Base-by-base conservation (phyloP, 2,329 filamentous ascomycete species). In the Diatrype stigma region DNA sequence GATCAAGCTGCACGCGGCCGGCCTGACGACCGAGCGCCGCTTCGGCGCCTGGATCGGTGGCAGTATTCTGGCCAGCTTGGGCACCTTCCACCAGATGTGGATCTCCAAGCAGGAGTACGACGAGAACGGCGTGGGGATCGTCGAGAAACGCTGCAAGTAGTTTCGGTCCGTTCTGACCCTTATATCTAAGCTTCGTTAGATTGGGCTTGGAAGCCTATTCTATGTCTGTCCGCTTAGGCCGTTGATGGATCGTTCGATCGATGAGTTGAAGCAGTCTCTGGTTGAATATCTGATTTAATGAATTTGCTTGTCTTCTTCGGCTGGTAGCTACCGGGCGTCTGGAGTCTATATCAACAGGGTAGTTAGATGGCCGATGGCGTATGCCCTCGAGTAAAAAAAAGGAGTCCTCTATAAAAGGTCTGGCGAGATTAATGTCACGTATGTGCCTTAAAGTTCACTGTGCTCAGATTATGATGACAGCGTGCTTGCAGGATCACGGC, bases 31-130 rank as follows among this genome's bases (percentile, higher is more conserved):
- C 35, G 95, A 99, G 78, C 78, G 95, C 49, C 87, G 91, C 58
- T 97, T 96, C 70, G 92, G 90, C 21, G 86, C 89, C 46, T 99
- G 94, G 93, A 91, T 99, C 60, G 94, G 95, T 45, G 94, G 94
- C 44, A 96, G 91, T 71, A 96, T 99, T 61, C 76, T 99, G 60
- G 92, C 90, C 6, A 96, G 92, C 70, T 71, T 99, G 73, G 95
- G 95, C 10, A 96, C 92, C 14, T 99, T 99, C 73, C 94, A 99
- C 74, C 94, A 99, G 76, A 93, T 99, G 88, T 99, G 94, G 94
- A 95, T 99, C 62, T 93, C 87, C 22, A 90, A 85, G 71, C 96
- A 96, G 77, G 94, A 99, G 75, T 97, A 96, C 63, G 91, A 96
- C 57, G 95, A 99, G 77, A 92, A 96, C 69, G 94, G 94, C 2